Evolutionary conservation across 139 green algal species (phyloP).

Genomic region (Eudorina sp.): DNA sequence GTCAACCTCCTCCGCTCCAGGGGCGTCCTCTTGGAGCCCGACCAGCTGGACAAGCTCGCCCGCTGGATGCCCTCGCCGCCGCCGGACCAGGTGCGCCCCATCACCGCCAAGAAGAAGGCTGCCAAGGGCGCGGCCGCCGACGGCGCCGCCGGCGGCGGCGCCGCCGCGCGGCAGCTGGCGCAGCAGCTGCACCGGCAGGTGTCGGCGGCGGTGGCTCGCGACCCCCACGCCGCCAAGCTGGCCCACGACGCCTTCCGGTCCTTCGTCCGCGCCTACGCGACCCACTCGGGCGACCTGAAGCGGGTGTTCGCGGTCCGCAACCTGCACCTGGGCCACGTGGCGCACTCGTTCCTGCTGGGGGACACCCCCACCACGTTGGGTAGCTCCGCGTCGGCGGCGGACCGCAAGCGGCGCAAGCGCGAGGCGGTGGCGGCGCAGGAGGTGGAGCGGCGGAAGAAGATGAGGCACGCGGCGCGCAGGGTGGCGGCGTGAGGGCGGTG

Average conservation of each 20-base stretch:
- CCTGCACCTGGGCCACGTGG: conserved; percentile 96
- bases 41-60: conserved; percentile 21
- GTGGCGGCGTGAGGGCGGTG: not conserved
- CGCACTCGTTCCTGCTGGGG: conserved; percentile 87
- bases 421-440: conserved; percentile 36
- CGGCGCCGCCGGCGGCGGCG: conserved; percentile 8
- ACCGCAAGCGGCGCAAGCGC: conserved; percentile 71
- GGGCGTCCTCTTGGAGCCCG: conserved; percentile 64
- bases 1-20: conserved; percentile 73
- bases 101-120: not conserved
- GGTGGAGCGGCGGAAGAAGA: conserved; percentile 29
- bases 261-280: conserved; percentile 89
- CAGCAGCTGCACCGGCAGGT: conserved; percentile 19
- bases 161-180: conserved; percentile 29
- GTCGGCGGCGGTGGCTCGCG: not conserved
- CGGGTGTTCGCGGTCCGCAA: conserved; percentile 80
- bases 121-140: not conserved
- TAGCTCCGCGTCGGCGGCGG: conserved; percentile 50
- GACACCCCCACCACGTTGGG: conserved; percentile 74
- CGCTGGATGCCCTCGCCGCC: conserved; percentile 34
- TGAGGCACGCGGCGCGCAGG: conserved; percentile 29
- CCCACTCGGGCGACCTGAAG: conserved; percentile 70
- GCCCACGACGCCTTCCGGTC: conserved; percentile 85
- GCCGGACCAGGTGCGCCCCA: not conserved
- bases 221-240: conserved; percentile 23